These are phyloP conservation scores for Cordyceps farinosa DNA, from an alignment of 2,329 filamentous ascomycete species.

Conservation along the genomic window DNA sequence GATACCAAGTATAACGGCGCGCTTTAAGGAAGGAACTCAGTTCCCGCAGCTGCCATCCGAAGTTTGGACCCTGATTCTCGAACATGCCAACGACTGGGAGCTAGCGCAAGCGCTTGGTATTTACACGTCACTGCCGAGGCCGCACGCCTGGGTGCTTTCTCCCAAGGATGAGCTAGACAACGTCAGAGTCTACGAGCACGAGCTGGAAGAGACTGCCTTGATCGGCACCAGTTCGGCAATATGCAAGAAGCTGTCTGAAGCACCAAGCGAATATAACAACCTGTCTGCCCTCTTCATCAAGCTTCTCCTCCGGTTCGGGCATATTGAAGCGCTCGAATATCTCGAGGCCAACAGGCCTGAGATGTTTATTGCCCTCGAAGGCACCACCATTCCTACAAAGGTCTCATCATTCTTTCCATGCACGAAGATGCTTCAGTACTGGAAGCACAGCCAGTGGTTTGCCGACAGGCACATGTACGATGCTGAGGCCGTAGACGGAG, in stretches of 20 bases:
- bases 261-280: constrained; percentile 64
- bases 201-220: constrained; percentile 82
- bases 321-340: constrained; percentile 72
- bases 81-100: constrained; percentile 86
- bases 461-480: constrained; percentile 78
- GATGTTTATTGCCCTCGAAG: constrained; percentile 83
- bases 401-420: constrained; percentile 84
- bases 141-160: constrained; percentile 68
- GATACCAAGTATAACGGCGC: constrained; percentile 36
- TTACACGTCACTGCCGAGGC: constrained; percentile 55
- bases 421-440: constrained; percentile 83
- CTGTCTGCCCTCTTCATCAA: constrained; percentile 80
- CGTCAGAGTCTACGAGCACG: constrained; percentile 68
- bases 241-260: constrained; percentile 67
- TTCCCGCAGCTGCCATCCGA: constrained; percentile 68
- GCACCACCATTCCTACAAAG: constrained; percentile 80
- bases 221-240: constrained; percentile 67
- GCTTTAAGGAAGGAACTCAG: constrained; percentile 31
- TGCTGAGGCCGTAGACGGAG: constrained; percentile 78
- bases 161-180: constrained; percentile 60
- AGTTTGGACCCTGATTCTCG: constrained; percentile 84
- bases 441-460: constrained; percentile 79
- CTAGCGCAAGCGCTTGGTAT: constrained; percentile 35
- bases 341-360: constrained; percentile 60
- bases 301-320: constrained; percentile 86